phyloP scores from a whole-genome alignment of 176 grass and related monocot species.

The Cenchrus fungigraminus region DNA sequence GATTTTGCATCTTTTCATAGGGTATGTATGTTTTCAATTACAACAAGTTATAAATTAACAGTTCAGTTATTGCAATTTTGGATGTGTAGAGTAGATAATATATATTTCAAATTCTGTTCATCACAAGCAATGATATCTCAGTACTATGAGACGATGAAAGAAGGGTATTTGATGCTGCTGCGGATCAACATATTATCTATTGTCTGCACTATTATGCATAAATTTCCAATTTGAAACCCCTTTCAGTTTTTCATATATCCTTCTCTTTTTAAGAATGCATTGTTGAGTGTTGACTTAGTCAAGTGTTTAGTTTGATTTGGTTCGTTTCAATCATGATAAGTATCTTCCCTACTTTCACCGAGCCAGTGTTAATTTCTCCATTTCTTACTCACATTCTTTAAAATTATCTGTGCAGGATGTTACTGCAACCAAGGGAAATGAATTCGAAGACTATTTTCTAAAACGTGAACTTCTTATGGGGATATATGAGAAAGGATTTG shows the following conservation, averaged over 20 bases:
- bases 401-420: constrained; percentile 63
- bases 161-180: background rate
- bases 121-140: constrained; percentile 15
- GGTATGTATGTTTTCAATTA: background rate
- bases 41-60: background rate
- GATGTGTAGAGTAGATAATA: background rate
- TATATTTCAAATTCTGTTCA: background rate
- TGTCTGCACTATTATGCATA: background rate
- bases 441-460: constrained; percentile 98
- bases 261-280: background rate
- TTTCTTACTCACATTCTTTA: background rate
- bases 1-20: constrained; percentile 10
- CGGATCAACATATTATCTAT: constrained; percentile 3
- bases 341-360: constrained; percentile 14
- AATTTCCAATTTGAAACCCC: background rate
- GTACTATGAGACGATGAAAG: background rate
- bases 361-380: background rate
- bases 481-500: constrained; percentile 96
- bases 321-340: background rate
- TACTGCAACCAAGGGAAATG: constrained; percentile 93
- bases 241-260: background rate
- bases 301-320: constrained; percentile 5
- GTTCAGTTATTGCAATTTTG: background rate
- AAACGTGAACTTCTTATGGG: constrained; percentile 98
- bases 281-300: background rate